phyloP scores from a whole-genome alignment of 225 moss, liverwort and hornwort genomes.

The Asterella californica region DNA sequence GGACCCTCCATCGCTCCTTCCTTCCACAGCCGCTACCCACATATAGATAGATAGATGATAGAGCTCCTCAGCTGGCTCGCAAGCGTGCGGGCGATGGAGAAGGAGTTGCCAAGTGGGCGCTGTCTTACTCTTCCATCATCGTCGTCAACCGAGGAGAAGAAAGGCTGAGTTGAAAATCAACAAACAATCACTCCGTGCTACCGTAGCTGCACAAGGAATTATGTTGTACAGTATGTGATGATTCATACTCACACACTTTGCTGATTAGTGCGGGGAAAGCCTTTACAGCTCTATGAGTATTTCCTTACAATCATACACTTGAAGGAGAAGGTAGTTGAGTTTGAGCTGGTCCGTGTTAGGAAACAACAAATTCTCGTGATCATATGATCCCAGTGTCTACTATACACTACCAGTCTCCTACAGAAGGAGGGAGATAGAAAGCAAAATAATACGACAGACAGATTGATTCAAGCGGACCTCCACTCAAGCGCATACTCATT shows the following conservation, averaged over 20 bases:
- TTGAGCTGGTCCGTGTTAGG: background rate
- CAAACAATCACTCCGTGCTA: too few relatives aligned
- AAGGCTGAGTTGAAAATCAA: background rate
- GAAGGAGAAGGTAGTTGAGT: constrained; percentile 4
- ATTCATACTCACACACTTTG: background rate
- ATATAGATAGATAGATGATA: background rate
- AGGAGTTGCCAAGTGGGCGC: background rate
- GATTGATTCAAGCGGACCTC: too few relatives aligned
- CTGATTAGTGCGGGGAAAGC: background rate
- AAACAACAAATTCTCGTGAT: background rate
- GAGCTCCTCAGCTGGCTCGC: background rate
- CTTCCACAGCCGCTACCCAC: background rate
- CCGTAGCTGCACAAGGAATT: background rate
- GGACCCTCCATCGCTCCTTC: background rate
- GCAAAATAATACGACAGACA: background rate
- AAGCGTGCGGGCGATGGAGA: too few relatives aligned
- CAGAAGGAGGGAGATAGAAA: background rate
- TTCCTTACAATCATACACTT: background rate
- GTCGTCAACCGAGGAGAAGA: background rate
- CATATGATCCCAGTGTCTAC: background rate
- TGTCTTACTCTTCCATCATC: background rate
- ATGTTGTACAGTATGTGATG: background rate
- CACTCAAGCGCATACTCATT: background rate
- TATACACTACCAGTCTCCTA: too few relatives aligned
- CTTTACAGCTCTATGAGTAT: constrained; percentile 8